Conservation (phyloP, 2,329 filamentous ascomycete species). For the Beauveria sp. region DNA sequence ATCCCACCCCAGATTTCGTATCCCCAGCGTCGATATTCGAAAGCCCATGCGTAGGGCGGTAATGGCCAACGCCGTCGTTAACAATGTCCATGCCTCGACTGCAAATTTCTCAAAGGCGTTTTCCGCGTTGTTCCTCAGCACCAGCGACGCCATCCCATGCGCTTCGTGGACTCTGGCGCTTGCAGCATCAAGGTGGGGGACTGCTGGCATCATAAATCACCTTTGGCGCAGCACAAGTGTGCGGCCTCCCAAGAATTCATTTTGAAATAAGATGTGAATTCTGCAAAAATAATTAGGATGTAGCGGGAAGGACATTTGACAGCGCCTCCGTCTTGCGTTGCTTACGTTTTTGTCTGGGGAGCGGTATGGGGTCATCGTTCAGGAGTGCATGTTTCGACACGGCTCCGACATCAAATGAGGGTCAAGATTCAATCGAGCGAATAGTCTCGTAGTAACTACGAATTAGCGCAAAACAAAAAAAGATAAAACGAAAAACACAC, state of each 20-base stretch:
- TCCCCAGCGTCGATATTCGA: conserved; percentile 3
- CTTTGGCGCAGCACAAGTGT: neutral
- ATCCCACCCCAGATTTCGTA: conserved; percentile 4
- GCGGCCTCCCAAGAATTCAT: neutral
- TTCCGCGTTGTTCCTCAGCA: neutral
- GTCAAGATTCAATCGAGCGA: neutral
- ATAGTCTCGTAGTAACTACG: neutral
- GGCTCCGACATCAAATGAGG: neutral
- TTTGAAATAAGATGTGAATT: neutral
- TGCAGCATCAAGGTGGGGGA: neutral
- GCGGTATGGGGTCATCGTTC: too few relatives aligned
- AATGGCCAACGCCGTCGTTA: neutral
- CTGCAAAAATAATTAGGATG: neutral
- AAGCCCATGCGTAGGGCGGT: neutral
- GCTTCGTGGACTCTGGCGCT: neutral
- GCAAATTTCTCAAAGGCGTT: neutral
- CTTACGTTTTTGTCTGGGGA: neutral
- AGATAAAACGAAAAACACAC: neutral
- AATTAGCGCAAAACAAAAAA: neutral
- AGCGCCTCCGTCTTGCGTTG: neutral
- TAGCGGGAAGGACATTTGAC: too few relatives aligned
- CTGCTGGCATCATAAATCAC: neutral
- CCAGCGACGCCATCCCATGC: neutral
- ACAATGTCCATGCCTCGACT: conserved; percentile 4
- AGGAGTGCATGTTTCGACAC: neutral